Base-by-base conservation (phyloP, 768 basidiomycete genomes). In the Mycena olivaceomarginata region DNA sequence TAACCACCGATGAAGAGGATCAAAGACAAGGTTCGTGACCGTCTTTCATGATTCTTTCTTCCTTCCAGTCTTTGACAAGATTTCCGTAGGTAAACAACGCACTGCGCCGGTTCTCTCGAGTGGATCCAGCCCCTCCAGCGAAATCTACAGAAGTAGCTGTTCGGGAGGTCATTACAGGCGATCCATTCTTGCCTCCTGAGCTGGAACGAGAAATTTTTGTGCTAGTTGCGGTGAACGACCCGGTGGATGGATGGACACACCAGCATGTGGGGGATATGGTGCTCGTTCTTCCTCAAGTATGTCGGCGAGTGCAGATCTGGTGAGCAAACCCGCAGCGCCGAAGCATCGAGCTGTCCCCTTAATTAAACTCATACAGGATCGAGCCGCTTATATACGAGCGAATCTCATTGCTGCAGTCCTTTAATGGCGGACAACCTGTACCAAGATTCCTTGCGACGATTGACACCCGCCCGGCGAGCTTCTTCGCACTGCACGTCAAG, bases 361-460 rank as follows among this genome's bases (percentile, higher is more conserved):
- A 25, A 25, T 25, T 25, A 25, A 25, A 15, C 10, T 65, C 41
- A 31, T 45, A 7, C 75, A 89, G 89, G 88, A 81, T 88, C 45
- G 84, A 85, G 62, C 88, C 88, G 57, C 71, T 80, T 18, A 84
- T 89, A 43, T 89, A 88, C 80, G 80, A 84, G 48, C 85, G 86
- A 78, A 85, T 88, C 11, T 82, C 86, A 5, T 80, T 89, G 11
- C 59, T 77, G 31, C 16, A 22, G 85, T 85, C 40, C 25, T 68
- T 51, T 67, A 64, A 57, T 51, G 76, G 41, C 46, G 65, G 59
- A 51, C 86, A 87, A 66, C 83, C 83, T 4, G 78, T 77, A 16
- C 74, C 87, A 2, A 39, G 2, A 67, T 88, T 88, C 80, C 68
- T 89, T 57, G 84, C 84, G 31, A 86, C 86, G 5, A 75, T 88